These are phyloP conservation scores for Teunomyces panamensis DNA, from an alignment of 805 yeast species.

Conservation along the genomic window DNA sequence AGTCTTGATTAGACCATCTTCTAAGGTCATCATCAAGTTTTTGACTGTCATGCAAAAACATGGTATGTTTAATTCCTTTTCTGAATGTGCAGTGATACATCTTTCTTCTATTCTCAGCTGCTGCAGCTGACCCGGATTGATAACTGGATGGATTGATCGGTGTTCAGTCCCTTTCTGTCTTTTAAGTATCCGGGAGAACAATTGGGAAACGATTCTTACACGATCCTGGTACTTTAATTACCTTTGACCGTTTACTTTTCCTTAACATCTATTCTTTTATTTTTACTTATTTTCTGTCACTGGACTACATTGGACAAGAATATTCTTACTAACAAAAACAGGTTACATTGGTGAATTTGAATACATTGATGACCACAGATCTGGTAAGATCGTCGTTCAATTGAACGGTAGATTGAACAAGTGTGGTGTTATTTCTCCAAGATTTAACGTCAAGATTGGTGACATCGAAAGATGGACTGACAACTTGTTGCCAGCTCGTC, in stretches of 20 bases:
- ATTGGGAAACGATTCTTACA: constrained; percentile 66
- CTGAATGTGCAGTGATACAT: not conserved
- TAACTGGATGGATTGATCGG: constrained; percentile 97
- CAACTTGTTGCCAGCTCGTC: constrained; percentile 29
- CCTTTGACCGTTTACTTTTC: constrained; percentile 63
- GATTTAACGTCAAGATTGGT: constrained; percentile 24
- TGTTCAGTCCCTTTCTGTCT: constrained; percentile 89
- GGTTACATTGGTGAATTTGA: constrained; percentile 95
- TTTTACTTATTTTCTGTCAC: not conserved
- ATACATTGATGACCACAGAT: constrained; percentile 98
- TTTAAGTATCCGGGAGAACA: constrained; percentile 93
- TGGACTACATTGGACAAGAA: not conserved
- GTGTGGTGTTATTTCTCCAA: constrained; percentile 26
- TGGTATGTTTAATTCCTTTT: constrained; percentile 42
- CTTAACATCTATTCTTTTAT: constrained; percentile 44
- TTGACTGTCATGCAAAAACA: constrained; percentile 96
- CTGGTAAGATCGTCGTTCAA: constrained; percentile 95
- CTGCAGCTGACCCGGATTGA: constrained; percentile 69
- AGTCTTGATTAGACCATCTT: constrained; percentile 96
- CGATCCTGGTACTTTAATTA: constrained; percentile 42
- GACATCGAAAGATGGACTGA: constrained; percentile 26
- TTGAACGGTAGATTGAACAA: constrained; percentile 78
- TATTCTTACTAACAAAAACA: constrained; percentile 18
- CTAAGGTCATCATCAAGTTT: constrained; percentile 97
- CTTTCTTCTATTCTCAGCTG: constrained; percentile 1